phyloP scores from a whole-genome alignment of 257 asterid genomes.

The Gynochthodes officinalis region DNA sequence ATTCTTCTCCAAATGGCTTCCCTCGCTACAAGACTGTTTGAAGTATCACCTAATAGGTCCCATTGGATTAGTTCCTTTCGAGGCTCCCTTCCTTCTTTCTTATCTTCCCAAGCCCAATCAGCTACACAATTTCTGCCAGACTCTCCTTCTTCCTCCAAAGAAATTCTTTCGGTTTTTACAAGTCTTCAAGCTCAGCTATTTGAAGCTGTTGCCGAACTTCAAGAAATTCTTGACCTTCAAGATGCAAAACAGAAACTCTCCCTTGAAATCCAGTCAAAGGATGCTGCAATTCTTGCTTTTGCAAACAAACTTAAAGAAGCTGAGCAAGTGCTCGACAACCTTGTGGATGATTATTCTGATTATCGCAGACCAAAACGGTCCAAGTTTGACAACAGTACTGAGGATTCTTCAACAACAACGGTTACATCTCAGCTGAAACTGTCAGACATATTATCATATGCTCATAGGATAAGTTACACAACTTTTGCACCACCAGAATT shows the following conservation, averaged over 20 bases:
- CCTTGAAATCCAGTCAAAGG: slow-evolving; percentile 62
- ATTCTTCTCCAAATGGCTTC: slow-evolving; percentile 85
- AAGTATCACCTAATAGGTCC: slow-evolving; percentile 74
- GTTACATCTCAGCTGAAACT: slow-evolving; percentile 65
- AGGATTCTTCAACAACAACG: slow-evolving; percentile 51
- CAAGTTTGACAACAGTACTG: slow-evolving; percentile 35
- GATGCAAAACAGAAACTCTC: slow-evolving; percentile 67
- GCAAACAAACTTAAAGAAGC: slow-evolving; percentile 77
- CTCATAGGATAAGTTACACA: slow-evolving; percentile 86
- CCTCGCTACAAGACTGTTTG: slow-evolving; percentile 73
- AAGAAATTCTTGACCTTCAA: slow-evolving; percentile 89
- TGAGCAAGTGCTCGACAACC: slow-evolving; percentile 68
- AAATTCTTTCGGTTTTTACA: slow-evolving; percentile 54
- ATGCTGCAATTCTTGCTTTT: slow-evolving; percentile 58
- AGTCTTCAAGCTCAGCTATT: slow-evolving; percentile 70
- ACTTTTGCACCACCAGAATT: slow-evolving; percentile 96
- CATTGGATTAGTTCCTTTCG: slow-evolving; percentile 80
- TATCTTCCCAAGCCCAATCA: slow-evolving; percentile 56
- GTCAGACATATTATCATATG: slow-evolving; percentile 70
- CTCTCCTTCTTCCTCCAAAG: slow-evolving; percentile 60
- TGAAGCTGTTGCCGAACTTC: slow-evolving; percentile 87
- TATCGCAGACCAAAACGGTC: slow-evolving; percentile 65
- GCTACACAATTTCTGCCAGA: slow-evolving; percentile 36
- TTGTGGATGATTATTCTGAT: slow-evolving; percentile 81
- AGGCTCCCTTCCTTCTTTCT: slow-evolving; percentile 70